phyloP scores from a whole-genome alignment of 805 yeast species.

The Candida railenensis region DNA sequence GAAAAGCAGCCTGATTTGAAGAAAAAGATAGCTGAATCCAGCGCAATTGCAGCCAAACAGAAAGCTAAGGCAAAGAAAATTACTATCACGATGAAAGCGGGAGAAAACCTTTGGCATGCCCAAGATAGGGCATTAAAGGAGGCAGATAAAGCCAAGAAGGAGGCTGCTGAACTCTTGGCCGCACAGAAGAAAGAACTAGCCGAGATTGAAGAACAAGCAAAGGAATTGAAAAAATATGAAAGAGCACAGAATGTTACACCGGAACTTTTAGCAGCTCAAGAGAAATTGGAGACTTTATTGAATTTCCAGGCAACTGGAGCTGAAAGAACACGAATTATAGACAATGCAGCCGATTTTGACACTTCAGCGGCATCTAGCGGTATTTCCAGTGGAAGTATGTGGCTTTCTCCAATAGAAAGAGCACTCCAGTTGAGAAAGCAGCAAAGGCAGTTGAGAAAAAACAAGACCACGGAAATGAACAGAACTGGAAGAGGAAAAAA shows the following conservation, averaged over 20 bases:
- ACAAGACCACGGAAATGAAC: constrained; percentile 56
- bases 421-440: constrained; percentile 86
- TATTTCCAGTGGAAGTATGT: constrained; percentile 49
- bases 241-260: constrained; percentile 45
- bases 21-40: neutral
- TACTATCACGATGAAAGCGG: constrained; percentile 53
- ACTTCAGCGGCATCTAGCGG: constrained; percentile 41
- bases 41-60: constrained; percentile 1
- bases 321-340: constrained; percentile 89
- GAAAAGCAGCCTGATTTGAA: neutral
- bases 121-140: constrained; percentile 64
- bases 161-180: constrained; percentile 20
- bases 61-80: constrained; percentile 41
- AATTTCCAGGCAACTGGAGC: constrained; percentile 84
- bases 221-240: constrained; percentile 45
- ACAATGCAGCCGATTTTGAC: constrained; percentile 87
- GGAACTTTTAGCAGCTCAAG: constrained; percentile 68
- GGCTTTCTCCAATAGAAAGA: constrained; percentile 87
- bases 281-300: constrained; percentile 67
- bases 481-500: constrained; percentile 72
- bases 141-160: constrained; percentile 47
- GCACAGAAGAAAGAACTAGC: constrained; percentile 21
- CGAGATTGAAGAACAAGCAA: constrained; percentile 39
- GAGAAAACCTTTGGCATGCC: constrained; percentile 63
- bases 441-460: constrained; percentile 67